phyloP scores from a whole-genome alignment of 805 yeast species.

The Cyberlindnera petersonii region DNA sequence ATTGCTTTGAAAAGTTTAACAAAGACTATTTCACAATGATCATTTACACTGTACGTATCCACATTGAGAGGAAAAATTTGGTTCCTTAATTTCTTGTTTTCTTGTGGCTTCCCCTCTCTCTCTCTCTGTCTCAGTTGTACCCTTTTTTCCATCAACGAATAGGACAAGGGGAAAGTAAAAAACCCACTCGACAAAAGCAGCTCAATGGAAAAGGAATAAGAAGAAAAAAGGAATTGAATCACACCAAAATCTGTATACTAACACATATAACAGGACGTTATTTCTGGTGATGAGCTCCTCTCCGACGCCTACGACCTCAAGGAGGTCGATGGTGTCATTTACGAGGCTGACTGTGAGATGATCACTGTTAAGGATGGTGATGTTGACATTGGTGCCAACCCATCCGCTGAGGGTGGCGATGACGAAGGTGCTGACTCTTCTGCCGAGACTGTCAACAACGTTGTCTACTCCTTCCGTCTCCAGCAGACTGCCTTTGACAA shows the following conservation, averaged over 20 bases:
- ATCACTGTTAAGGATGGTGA: slow-evolving; percentile 87
- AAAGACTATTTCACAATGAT: slow-evolving; percentile 10
- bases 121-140: not conserved
- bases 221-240: too few species aligned
- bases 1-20: not conserved
- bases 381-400: slow-evolving; percentile 98
- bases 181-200: too few species aligned
- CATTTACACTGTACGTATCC: slow-evolving; percentile 13
- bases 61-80: too few species aligned
- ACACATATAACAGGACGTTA: slow-evolving; percentile 53
- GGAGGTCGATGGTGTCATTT: slow-evolving; percentile 85
- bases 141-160: too few species aligned
- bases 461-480: slow-evolving; percentile 97
- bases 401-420: slow-evolving; percentile 94
- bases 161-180: too few species aligned
- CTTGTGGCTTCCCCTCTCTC: not conserved
- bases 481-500: slow-evolving; percentile 96
- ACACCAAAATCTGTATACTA: not conserved
- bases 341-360: slow-evolving; percentile 96
- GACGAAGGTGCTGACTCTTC: slow-evolving; percentile 77
- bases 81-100: not conserved
- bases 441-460: slow-evolving; percentile 92
- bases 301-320: slow-evolving; percentile 95
- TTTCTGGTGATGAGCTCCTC: slow-evolving; percentile 93
- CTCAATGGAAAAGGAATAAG: too few species aligned